Conservation (phyloP, 2,329 filamentous ascomycete genomes). For the Fusarium hainanense region DNA sequence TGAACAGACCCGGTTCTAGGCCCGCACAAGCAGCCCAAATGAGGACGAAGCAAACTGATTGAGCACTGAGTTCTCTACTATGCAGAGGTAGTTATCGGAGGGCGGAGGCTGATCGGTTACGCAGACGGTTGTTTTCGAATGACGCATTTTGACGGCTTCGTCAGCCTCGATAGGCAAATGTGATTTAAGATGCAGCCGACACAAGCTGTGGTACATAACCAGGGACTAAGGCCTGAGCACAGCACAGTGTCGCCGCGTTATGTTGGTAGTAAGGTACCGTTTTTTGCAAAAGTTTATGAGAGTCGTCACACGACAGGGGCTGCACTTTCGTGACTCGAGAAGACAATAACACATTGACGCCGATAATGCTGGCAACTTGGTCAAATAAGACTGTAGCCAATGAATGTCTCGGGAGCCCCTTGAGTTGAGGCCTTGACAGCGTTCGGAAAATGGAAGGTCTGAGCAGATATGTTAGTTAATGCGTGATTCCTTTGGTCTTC, state of each 20-base stretch:
- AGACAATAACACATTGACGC: constrained; percentile 35
- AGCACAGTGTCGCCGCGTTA: constrained; percentile 2
- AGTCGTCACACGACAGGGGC: constrained; percentile 37
- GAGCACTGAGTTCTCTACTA: not conserved
- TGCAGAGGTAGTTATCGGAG: not conserved
- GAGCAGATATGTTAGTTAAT: constrained; percentile 21
- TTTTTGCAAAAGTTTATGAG: constrained; percentile 20
- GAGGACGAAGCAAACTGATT: not conserved
- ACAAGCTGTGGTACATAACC: constrained; percentile 18
- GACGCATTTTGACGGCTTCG: constrained; percentile 23
- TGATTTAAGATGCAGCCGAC: constrained; percentile 19
- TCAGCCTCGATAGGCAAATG: constrained; percentile 29
- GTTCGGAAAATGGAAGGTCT: constrained; percentile 21
- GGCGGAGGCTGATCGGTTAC: constrained; percentile 6
- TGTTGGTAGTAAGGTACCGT: constrained; percentile 1
- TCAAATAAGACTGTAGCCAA: constrained; percentile 27
- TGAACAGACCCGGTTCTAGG: not conserved
- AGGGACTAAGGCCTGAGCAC: constrained; percentile 8
- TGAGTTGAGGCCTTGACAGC: constrained; percentile 1
- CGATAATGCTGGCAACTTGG: constrained; percentile 25
- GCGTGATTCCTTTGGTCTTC: constrained; percentile 7
- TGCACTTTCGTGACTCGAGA: constrained; percentile 32
- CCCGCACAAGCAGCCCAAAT: not conserved
- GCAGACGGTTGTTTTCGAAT: constrained; percentile 16
- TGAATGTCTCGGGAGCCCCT: constrained; percentile 15